Evolutionary conservation across 176 grass and related monocot species (phyloP).

Genomic region (Melocanna baccifera): DNA sequence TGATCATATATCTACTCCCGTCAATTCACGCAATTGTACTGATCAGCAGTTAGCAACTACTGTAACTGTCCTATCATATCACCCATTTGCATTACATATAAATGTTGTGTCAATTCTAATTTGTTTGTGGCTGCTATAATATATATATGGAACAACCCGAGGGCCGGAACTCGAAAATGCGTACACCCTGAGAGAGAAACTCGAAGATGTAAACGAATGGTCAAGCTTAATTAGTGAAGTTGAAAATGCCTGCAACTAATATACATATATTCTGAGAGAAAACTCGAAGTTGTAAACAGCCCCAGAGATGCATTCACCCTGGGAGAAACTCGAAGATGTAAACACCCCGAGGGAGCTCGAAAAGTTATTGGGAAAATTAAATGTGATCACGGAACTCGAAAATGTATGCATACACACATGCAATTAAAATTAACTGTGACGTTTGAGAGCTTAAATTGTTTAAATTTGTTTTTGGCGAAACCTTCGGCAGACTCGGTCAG

Average conservation of each 20-base stretch:
- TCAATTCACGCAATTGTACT: background rate
- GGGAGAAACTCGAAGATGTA: slow-evolving; percentile 25
- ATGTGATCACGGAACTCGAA: background rate
- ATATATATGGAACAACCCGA: background rate
- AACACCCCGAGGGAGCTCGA: background rate
- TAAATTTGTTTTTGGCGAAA: background rate
- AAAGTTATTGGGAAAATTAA: no score
- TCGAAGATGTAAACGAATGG: background rate
- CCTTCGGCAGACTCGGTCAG: slow-evolving; percentile 4
- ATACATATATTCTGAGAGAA: background rate
- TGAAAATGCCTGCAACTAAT: background rate
- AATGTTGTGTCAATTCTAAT: background rate
- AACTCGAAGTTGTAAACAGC: background rate
- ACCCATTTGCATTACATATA: background rate
- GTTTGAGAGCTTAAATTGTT: background rate
- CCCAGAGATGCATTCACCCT: slow-evolving; percentile 1
- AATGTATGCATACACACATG: background rate
- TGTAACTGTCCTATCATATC: background rate
- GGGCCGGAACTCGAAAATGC: background rate
- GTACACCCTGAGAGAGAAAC: slow-evolving; percentile 2
- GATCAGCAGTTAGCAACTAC: background rate
- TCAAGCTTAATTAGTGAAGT: background rate
- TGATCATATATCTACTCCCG: background rate
- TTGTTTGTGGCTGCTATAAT: background rate
- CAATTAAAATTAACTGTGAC: background rate